Base-by-base conservation (phyloP, 345 rosid species). In the Rhizophora mangle region DNA sequence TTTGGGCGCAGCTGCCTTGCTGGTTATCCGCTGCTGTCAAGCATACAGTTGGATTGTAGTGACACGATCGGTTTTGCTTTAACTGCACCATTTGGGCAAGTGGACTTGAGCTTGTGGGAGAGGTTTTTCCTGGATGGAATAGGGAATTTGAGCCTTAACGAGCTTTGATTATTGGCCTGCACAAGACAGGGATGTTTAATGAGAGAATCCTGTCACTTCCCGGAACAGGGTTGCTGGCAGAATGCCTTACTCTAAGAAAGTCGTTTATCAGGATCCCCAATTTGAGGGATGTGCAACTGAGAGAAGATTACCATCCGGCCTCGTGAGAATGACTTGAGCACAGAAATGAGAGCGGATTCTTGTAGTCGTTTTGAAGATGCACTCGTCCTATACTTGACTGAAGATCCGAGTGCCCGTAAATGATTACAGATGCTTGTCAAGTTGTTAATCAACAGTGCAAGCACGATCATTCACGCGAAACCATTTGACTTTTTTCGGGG, bases 101-200 rank as follows among this genome's bases (percentile, higher is more conserved):
- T 89, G 91, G 98, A 92, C 76, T 60, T 96, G 76, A 92, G 89
- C 78, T 74, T 87, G 75, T 92, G 99, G 97, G 97, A 90, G 81
- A 85, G 99, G 59, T 89, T 86, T 78, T 89, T 83, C 83, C 78
- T 96, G 66, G 83, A 81, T 1, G 97, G 93, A n/a, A 88, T 92
- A 0, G 88, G 85, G 67, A 65, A 70, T 37, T 73, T 96, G 79
- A 80, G 63, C 76, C 87, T 92, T 5, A 81, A 15, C 3, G 93
- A 89, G 69, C 89, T 92, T 24, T 0, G 90, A 96, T 69, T 92
- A 96, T 56, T 92, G 97, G 95, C 98, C 97, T 1, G 95, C 99
- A 0, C 97, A 86, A 18, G 99, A 96, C 64, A 75, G 88, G 77
- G 97, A 88, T 1, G 96, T 90, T 30, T 24, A 89, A 90, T 72